These are phyloP conservation scores for Calocybe gambosa DNA, from an alignment of 1,284 basidiomycete species.

Conservation along the genomic window DNA sequence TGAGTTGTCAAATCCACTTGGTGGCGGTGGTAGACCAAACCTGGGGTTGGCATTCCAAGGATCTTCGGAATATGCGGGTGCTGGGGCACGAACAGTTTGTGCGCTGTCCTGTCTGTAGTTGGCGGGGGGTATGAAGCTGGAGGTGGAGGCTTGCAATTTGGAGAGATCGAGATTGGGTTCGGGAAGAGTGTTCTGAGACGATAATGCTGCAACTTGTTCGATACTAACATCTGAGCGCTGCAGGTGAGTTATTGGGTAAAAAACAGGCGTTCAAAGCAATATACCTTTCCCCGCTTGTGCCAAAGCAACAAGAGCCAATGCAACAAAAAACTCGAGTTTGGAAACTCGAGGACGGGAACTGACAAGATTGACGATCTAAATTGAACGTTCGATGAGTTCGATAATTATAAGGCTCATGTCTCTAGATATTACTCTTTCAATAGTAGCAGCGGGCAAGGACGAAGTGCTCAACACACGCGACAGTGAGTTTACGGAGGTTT, in stretches of 20 bases:
- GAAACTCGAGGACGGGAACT: slow-evolving; percentile 73
- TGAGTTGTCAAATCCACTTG: slow-evolving; percentile 22
- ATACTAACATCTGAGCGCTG: slow-evolving; percentile 61
- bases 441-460: slow-evolving; percentile 68
- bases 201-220: slow-evolving; percentile 71
- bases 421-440: slow-evolving; percentile 61
- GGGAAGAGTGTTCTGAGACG: slow-evolving; percentile 66
- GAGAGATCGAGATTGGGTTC: slow-evolving; percentile 61
- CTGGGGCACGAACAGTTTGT: slow-evolving; percentile 34
- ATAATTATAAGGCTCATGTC: not conserved
- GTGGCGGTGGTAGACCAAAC: slow-evolving; percentile 21
- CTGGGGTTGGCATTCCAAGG: slow-evolving; percentile 57
- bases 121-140: slow-evolving; percentile 37
- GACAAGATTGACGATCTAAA: slow-evolving; percentile 77
- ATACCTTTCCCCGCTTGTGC: slow-evolving; percentile 78
- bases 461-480: slow-evolving; percentile 76
- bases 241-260: slow-evolving; percentile 12
- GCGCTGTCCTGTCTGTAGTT: slow-evolving; percentile 35
- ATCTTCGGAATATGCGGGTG: slow-evolving; percentile 56
- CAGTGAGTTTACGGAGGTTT: slow-evolving; percentile 74
- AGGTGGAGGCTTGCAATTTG: slow-evolving; percentile 46
- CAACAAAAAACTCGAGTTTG: slow-evolving; percentile 83
- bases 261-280: slow-evolving; percentile 9
- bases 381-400: not conserved
- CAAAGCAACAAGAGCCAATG: slow-evolving; percentile 78